Base-by-base conservation (phyloP, 2,329 filamentous ascomycete species). In the Trichothecium roseum region DNA sequence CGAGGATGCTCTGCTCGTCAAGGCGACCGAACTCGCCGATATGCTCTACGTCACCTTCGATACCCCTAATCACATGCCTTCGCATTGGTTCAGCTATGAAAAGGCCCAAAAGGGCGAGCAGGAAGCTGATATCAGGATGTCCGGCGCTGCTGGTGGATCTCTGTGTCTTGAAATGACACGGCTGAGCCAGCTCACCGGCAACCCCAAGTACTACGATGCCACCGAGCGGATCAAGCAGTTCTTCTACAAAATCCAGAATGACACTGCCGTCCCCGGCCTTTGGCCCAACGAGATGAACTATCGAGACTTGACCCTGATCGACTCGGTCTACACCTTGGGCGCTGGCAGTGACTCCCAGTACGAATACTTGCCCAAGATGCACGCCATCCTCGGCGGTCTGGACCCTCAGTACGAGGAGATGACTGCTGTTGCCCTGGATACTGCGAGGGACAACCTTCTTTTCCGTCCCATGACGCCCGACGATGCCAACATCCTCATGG, bases 141-240 rank as follows among this genome's bases (percentile, higher is more conserved):
- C 61, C 3, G 55, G 57, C 7, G 67, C 67, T 18, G 63, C 62
- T n/a, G 57, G 59, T 13, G 82, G 81, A 22, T 82, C 80, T 8
- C 63, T 88, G 37, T 76, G 74, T 8, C 55, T 89, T 39, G 83
- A 88, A 50, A 85, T 88, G 50, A 85, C 80, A 3, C 66, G 83
- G 5, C 64, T 89, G 31, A 76, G 78, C 15, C 83, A 88, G 56
- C 61, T 88, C 39, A 85, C 83, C 0, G 74, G 74, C 34, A 67
- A 86, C 40, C 59, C 72, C 37, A 85, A 81, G 52, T 88, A 83
- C 57, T 87, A 81, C 54, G 81, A 85, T 55, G 81, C 80, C 5
- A 72, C 84, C 36, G 78, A 81, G 42, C 70, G 79, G n/a, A 71
- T 89, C 40, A 86, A 82, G 43, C 66, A 78, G 46, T 71, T 76